Percentiles rank a stretch among this genome's conserved stretches.
These are phyloP conservation scores for Biscogniauxia sp. DNA, from an alignment of 2,329 filamentous ascomycete genomes.

Conservation along the genomic window DNA sequence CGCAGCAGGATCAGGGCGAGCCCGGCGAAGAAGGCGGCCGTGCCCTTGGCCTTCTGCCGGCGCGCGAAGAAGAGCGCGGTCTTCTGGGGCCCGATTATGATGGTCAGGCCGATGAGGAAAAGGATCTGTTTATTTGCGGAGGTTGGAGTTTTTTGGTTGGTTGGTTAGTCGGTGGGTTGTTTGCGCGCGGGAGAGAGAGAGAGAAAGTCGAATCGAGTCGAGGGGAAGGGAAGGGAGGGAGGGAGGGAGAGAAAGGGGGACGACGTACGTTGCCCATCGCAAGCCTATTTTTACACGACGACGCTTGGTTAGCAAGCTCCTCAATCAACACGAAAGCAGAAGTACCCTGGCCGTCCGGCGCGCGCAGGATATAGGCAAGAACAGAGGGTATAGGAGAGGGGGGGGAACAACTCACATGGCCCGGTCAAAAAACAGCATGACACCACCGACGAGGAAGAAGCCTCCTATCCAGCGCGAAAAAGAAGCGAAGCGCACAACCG, in stretches of 20 bases:
- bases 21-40: conserved; percentile 79
- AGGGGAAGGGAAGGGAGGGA: conserved; percentile 3
- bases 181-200: too few species aligned
- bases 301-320: too few species aligned
- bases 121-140: conserved; percentile 71
- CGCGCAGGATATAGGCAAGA: too few species aligned
- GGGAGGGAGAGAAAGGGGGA: conserved; percentile 13
- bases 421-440: conserved; percentile 96
- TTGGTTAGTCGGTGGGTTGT: too few species aligned
- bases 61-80: conserved; percentile 93
- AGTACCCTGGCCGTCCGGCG: too few species aligned
- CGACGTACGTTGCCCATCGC: conserved; percentile 89
- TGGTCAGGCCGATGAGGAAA: conserved; percentile 92
- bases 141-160: too few species aligned
- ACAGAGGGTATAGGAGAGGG: neutral
- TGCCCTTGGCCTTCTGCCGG: conserved; percentile 88
- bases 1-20: conserved; percentile 81
- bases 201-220: neutral
- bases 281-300: conserved; percentile 54
- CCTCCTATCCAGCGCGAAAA: conserved; percentile 59
- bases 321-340: too few species aligned
- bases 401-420: conserved; percentile 66
- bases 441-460: conserved; percentile 90
- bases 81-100: conserved; percentile 91
- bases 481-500: conserved; percentile 7